Base-by-base conservation (phyloP, 345 rosid species). In the Citropsis articulata region DNA sequence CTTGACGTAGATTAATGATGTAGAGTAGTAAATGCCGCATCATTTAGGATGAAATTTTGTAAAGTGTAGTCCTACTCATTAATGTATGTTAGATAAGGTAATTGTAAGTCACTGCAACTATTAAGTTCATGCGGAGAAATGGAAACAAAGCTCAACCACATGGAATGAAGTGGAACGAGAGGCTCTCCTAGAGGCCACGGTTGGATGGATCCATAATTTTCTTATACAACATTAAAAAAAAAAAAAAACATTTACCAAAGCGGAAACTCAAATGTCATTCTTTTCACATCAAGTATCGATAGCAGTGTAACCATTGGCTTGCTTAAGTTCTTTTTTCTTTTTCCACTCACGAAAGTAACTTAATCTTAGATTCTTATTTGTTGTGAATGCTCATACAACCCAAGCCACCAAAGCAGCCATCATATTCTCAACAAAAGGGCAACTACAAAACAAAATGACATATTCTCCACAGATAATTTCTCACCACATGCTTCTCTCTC, bases 381-480 rank as follows among this genome's bases (percentile, higher is more conserved):
- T 56, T 75, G 78, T 81, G 69, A 68, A 38, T 22, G 50, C 22
- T 36, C 66, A 14, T 25, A 38, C 50, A 48, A 36, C 69, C 65
- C 25, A 78, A 61, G 63, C 81, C 78, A 83, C 68, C 66, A 63
- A 62, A 78, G 68, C 13, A 60, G 50, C 45, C 7, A 67, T 66
- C 69, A 70, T 30, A 75, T 63, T 63, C 75, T 36, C 42, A 64
- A 60, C 6, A 68, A 74, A 75, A 59, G 31, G 21, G 9, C n/a
- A 30, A 53, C 30, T 13, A 38, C 40, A 38, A 75, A 63, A 70
- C 25, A 30, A 74, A 50, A 63, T 42, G 48, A 50, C 13, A 72
- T 65, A 76, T 72, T 82, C 84, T 63, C 66, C 76, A 19, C 65
- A 22, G 82, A 80, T 48, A 69, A 80, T n/a, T 78, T 73, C 56